A percentile compares a stretch with the other conserved stretches of the same genome.
Evolutionary conservation across 1,284 basidiomycete genomes (phyloP).

Genomic region (Farysia itapuensis): DNA sequence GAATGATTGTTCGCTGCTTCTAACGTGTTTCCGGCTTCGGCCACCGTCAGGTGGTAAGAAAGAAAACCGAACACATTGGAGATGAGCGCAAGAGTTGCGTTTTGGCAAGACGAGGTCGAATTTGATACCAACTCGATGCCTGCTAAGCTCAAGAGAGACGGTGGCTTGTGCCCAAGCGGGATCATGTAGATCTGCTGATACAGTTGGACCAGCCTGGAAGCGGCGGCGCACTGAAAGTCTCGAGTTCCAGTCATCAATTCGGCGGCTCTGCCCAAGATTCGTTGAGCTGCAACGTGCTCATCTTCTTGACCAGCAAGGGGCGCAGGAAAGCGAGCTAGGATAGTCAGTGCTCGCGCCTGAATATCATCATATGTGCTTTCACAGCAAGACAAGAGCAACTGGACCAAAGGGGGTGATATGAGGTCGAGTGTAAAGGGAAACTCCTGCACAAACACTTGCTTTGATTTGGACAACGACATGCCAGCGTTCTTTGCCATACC

Average conservation of each 20-base stretch:
- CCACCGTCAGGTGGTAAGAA: slow-evolving; percentile 35
- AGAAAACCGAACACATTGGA: slow-evolving; percentile 50
- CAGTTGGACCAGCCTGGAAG: slow-evolving; percentile 38
- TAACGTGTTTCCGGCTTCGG: slow-evolving; percentile 36
- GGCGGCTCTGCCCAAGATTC: slow-evolving; percentile 28
- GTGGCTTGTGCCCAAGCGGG: slow-evolving; percentile 20
- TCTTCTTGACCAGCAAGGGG: slow-evolving; percentile 32
- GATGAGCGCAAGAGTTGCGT: slow-evolving; percentile 31
- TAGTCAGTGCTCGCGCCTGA: slow-evolving; percentile 30
- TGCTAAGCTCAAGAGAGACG: slow-evolving; percentile 13
- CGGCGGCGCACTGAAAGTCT: slow-evolving; percentile 46
- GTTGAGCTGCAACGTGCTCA: slow-evolving; percentile 8
- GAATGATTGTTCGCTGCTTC: slow-evolving; percentile 49
- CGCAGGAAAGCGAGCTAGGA: slow-evolving; percentile 43
- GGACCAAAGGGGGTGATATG: slow-evolving; percentile 31
- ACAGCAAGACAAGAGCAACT: slow-evolving; percentile 38
- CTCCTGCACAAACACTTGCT: slow-evolving; percentile 31
- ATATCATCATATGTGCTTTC: slow-evolving; percentile 51
- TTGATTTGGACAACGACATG: slow-evolving; percentile 43
- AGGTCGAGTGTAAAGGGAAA: slow-evolving; percentile 30
- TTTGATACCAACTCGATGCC: background rate
- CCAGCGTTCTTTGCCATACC: slow-evolving; percentile 28
- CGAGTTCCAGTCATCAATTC: slow-evolving; percentile 38
- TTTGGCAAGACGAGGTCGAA: too few species aligned
- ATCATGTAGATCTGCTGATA: slow-evolving; percentile 43